Base-by-base conservation (phyloP, 257 asterid species). In the Rehmannia glutinosa region DNA sequence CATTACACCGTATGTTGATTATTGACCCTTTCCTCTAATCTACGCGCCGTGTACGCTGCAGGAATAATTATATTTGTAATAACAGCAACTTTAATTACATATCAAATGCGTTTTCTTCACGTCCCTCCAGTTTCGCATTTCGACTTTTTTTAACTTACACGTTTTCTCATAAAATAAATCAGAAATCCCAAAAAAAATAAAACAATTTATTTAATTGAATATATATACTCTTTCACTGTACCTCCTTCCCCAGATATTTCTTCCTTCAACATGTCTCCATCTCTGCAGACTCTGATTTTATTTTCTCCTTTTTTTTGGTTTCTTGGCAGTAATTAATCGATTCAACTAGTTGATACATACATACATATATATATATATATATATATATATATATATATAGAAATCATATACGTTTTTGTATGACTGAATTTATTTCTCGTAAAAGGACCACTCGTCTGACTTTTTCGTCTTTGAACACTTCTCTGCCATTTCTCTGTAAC, bases 391-490 rank as follows among this genome's bases (percentile, higher is more conserved):
- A 32, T 17, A 17, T 23, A 17, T 56, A 30, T n/a, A n/a, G n/a
- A n/a, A n/a, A n/a, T n/a, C 43, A 15, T 28, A 45, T 28, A 17
- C 47, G 59, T 64, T 64, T 64, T 28, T 47, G 32, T 45, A 28
- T 12, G 57, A 43, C 55, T 49, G 33, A 1, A 49, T 19, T 45
- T 25, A 45, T 45, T 27, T 45, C 43, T 50, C 15, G 41, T 39
- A 42, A 65, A 52, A 15, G 38, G 24, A 51, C 64, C 4, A 1
- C 53, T 62, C 33, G 25, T 51, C 75, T 51, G 69, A 61, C 70
- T 52, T 71, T n/a, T 71, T 39, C 50, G 62, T 9, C 21, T 25
- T 61, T 38, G 49, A 61, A 61, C 63, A 20, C 35, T 58, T 57
- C 66, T 57, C 33, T 9, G 19, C 56, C 65, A 27, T 62, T 42